These are phyloP conservation scores for Acer negundo DNA, from an alignment of 345 rosid genomes.

Conservation along the genomic window DNA sequence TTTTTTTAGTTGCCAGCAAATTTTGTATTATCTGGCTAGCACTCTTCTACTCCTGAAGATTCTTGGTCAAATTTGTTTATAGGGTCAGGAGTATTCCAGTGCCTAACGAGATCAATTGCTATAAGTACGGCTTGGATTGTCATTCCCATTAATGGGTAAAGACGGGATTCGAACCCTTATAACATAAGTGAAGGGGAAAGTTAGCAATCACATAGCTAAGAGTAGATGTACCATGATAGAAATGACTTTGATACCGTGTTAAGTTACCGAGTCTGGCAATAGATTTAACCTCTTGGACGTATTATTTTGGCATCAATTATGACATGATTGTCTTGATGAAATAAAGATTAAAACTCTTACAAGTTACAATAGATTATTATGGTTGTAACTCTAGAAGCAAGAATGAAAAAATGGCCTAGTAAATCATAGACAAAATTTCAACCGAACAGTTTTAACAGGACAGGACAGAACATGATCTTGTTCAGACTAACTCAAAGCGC, in stretches of 20 bases:
- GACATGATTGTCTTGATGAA: background rate
- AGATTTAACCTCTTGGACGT: no score
- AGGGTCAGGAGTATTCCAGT: no score
- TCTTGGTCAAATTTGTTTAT: background rate
- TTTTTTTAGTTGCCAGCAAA: background rate
- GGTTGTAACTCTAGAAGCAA: background rate
- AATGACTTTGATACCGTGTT: no score
- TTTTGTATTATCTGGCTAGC: background rate
- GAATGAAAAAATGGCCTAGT: background rate
- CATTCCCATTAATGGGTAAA: no score
- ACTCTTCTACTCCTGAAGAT: background rate
- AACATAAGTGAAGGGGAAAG: no score
- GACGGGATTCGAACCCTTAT: no score
- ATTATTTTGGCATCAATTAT: no score
- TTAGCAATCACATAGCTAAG: no score
- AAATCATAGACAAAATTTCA: background rate
- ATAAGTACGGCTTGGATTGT: no score
- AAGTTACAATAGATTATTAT: background rate
- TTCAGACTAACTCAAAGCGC: conserved; percentile 51
- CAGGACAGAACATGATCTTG: background rate
- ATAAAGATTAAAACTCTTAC: background rate
- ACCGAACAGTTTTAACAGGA: background rate
- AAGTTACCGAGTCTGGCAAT: no score
- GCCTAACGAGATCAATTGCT: no score
- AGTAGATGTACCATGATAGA: no score